Percentiles rank a stretch among this genome's conserved stretches.
Conservation (phyloP, 1,139 yeast species). For the Taphrina sp. region DNA sequence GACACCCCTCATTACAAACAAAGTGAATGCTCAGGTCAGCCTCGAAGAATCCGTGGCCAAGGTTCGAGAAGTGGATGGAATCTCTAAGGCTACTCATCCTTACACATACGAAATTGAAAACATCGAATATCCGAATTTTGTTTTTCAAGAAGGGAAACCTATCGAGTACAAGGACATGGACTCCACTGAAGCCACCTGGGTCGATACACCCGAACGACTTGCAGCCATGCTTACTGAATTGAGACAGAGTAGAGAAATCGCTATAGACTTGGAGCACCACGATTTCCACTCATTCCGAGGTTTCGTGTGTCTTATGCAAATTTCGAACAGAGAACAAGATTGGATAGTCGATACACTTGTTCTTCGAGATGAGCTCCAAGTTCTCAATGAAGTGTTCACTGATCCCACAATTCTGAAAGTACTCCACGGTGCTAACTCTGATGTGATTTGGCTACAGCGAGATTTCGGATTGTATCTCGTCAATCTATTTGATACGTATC, state of each 20-base stretch:
- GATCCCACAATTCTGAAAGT: conserved; percentile 80
- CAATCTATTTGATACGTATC: conserved; percentile 85
- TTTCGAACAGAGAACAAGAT: conserved; percentile 74
- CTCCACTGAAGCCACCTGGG: conserved; percentile 64
- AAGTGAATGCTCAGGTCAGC: conserved; percentile 67
- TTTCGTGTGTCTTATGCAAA: conserved; percentile 88
- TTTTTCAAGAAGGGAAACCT: conserved; percentile 54
- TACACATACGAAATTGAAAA: conserved; percentile 71
- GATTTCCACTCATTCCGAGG: conserved; percentile 89
- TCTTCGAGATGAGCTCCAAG: conserved; percentile 67
- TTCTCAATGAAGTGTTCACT: conserved; percentile 71
- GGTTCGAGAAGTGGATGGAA: conserved; percentile 46
- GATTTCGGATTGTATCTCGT: conserved; percentile 91
- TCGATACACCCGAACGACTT: conserved; percentile 59
- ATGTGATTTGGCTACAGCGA: conserved; percentile 93
- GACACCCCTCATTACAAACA: conserved; percentile 53
- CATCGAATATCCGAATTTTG: conserved; percentile 65
- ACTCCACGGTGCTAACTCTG: conserved; percentile 96
- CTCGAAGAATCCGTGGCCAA: conserved; percentile 55
- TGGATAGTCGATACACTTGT: conserved; percentile 79
- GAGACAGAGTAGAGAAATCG: conserved; percentile 59
- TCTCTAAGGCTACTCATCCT: conserved; percentile 58
- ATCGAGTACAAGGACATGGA: conserved; percentile 66
- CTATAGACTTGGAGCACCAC: conserved; percentile 97
- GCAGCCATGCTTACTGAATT: conserved; percentile 57